Conservation (phyloP, 2,329 filamentous ascomycete species). For the Taxawa tesnikishii region DNA sequence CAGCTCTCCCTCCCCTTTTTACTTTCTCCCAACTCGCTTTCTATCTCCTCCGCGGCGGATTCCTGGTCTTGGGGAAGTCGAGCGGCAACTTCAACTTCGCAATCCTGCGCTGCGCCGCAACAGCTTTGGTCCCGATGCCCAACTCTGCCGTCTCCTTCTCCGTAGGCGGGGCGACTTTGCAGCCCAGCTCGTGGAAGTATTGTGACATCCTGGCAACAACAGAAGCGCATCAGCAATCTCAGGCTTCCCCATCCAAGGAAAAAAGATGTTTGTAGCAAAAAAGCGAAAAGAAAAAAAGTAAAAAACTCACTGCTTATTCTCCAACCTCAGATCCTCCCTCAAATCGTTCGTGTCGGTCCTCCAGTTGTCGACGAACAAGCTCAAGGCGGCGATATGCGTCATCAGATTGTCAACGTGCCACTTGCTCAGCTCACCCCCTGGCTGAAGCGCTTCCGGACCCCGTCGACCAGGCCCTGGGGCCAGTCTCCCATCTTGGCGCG, state of each 20-base stretch:
- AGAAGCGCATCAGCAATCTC: too few relatives aligned
- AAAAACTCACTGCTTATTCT: slow-evolving; percentile 46
- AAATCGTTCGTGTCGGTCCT: slow-evolving; percentile 59
- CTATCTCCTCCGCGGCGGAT: slow-evolving; percentile 19
- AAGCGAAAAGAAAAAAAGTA: neutral
- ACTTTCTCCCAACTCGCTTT: too few relatives aligned
- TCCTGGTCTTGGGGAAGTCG: slow-evolving; percentile 59
- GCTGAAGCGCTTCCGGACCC: slow-evolving; percentile 58
- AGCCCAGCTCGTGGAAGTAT: slow-evolving; percentile 69
- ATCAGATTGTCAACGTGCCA: slow-evolving; percentile 60
- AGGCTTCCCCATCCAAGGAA: too few relatives aligned
- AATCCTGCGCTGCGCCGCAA: slow-evolving; percentile 47
- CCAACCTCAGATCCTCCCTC: slow-evolving; percentile 58
- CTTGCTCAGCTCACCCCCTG: slow-evolving; percentile 52
- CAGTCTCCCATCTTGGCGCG: slow-evolving; percentile 41
- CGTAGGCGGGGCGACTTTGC: slow-evolving; percentile 39
- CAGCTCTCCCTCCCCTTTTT: too few relatives aligned
- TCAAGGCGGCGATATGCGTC: slow-evolving; percentile 60
- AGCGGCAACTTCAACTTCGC: slow-evolving; percentile 68
- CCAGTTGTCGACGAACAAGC: slow-evolving; percentile 60
- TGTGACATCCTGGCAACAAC: slow-evolving; percentile 37
- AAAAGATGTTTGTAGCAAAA: too few relatives aligned
- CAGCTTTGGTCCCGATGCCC: slow-evolving; percentile 46
- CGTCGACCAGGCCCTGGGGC: slow-evolving; percentile 51
- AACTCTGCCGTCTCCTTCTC: slow-evolving; percentile 37